Percentiles rank a stretch among this genome's conserved stretches.
These are phyloP conservation scores for Colletotrichum liaoningense DNA, from an alignment of 2,329 filamentous ascomycete genomes.

Conservation along the genomic window DNA sequence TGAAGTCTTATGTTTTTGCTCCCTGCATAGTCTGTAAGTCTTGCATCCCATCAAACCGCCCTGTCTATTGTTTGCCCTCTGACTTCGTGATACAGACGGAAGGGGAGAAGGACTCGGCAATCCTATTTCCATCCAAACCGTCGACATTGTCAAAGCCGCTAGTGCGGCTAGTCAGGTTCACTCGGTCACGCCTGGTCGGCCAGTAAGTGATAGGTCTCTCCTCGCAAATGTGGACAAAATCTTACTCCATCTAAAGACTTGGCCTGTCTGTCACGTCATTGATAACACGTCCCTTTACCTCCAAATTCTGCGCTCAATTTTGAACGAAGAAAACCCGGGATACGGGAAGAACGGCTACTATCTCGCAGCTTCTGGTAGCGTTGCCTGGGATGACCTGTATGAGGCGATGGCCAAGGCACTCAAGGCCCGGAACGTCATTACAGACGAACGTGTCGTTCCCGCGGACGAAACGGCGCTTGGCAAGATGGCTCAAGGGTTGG, in stretches of 20 bases:
- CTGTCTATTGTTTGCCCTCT: not conserved
- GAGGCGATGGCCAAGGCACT: slow-evolving; percentile 54
- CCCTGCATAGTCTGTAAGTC: slow-evolving; percentile 63
- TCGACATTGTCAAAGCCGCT: not conserved
- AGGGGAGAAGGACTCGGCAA: not conserved
- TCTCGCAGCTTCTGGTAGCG: slow-evolving; percentile 58
- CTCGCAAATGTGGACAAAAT: not conserved
- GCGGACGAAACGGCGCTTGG: slow-evolving; percentile 50
- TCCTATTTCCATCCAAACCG: not conserved
- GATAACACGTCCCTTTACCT: slow-evolving; percentile 61
- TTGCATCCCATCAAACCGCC: not conserved
- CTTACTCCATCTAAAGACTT: slow-evolving; percentile 46
- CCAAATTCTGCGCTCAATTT: slow-evolving; percentile 55
- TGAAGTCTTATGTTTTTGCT: slow-evolving; percentile 62
- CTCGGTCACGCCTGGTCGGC: not conserved
- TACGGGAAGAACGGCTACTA: slow-evolving; percentile 60
- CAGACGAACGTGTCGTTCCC: slow-evolving; percentile 46
- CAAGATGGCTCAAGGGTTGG: slow-evolving; percentile 52
- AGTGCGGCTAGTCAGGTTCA: not conserved
- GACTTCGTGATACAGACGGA: not conserved
- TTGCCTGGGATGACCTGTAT: slow-evolving; percentile 65
- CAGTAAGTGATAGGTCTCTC: not conserved
- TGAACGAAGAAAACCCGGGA: slow-evolving; percentile 49
- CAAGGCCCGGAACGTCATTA: slow-evolving; percentile 51
- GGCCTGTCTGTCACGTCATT: slow-evolving; percentile 64